Evolutionary conservation across 805 yeast species (phyloP).

Genomic region (Candida caryicola): DNA sequence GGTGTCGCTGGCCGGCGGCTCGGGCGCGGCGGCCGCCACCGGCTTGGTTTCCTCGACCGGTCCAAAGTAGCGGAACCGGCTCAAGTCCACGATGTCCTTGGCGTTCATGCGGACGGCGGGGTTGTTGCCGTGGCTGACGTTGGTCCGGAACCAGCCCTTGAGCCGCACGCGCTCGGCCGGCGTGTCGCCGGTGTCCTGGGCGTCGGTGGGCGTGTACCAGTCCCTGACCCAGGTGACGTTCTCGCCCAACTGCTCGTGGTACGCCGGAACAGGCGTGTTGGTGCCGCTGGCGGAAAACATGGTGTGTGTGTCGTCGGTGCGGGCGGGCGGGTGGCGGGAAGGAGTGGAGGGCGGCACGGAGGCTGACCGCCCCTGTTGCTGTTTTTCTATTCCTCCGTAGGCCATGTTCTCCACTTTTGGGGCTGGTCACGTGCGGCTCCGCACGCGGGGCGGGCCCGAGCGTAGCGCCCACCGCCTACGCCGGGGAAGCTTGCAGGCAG

Average conservation of each 20-base stretch:
- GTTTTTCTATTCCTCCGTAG: too few species aligned
- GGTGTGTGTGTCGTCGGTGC: too few species aligned
- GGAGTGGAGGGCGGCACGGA: too few species aligned
- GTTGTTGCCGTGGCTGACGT: constrained; percentile 15
- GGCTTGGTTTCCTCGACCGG: constrained; percentile 21
- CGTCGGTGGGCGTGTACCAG: constrained; percentile 32
- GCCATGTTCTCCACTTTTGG: too few species aligned
- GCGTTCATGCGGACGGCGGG: constrained; percentile 10
- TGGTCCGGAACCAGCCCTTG: constrained; percentile 40
- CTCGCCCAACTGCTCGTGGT: constrained; percentile 21
- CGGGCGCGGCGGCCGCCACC: constrained; percentile 10
- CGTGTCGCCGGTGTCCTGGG: constrained; percentile 1
- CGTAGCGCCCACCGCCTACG: too few species aligned
- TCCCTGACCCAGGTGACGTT: constrained; percentile 39
- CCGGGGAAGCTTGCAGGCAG: too few species aligned
- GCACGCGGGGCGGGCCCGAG: too few species aligned
- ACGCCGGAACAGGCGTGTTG: constrained; percentile 12
- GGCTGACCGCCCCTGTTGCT: too few species aligned
- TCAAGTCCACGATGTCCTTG: constrained; percentile 45
- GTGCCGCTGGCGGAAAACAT: constrained; percentile 15
- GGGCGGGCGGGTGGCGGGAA: too few species aligned
- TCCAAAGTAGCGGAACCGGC: constrained; percentile 28
- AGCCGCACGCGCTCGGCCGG: constrained; percentile 8
- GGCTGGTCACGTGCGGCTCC: too few species aligned
- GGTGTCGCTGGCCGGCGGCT: background rate